Conservation (phyloP, 1,284 basidiomycete genomes). For the Golubevia sp. region DNA sequence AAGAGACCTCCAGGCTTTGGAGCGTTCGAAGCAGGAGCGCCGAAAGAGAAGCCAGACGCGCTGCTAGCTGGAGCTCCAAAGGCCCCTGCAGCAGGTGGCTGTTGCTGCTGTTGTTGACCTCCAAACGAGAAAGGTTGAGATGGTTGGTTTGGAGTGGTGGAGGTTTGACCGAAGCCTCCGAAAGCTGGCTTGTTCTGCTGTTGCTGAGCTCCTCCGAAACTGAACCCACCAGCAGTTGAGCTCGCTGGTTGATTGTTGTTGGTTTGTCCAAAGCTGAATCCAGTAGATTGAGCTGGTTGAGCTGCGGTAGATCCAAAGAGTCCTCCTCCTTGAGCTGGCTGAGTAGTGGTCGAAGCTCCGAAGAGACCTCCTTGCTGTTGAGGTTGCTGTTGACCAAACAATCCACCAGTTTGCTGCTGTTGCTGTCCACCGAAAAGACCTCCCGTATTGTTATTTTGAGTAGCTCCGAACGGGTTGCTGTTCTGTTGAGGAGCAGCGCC, state of each 20-base stretch:
- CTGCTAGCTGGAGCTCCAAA: slow-evolving; percentile 4
- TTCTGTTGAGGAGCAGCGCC: slow-evolving; percentile 37
- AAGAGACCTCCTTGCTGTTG: slow-evolving; percentile 61
- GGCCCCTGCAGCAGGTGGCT: slow-evolving; percentile 57
- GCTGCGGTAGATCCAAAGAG: slow-evolving; percentile 59
- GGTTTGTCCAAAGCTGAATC: slow-evolving; percentile 34
- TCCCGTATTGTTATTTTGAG: slow-evolving; percentile 22
- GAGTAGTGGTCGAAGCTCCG: slow-evolving; percentile 44
- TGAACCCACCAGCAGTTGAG: background rate
- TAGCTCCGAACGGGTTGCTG: slow-evolving; percentile 2
- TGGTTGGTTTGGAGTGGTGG: slow-evolving; percentile 29
- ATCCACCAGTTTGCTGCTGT: slow-evolving; percentile 55
- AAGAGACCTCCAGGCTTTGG: slow-evolving; percentile 65
- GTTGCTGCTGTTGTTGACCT: slow-evolving; percentile 46
- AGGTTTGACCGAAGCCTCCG: slow-evolving; percentile 21
- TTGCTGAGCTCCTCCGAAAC: slow-evolving; percentile 3
- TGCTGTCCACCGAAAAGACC: slow-evolving; percentile 61
- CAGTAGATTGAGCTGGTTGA: slow-evolving; percentile 38
- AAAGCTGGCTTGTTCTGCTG: slow-evolving; percentile 13
- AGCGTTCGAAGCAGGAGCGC: background rate
- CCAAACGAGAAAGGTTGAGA: slow-evolving; percentile 32
- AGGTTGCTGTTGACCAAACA: slow-evolving; percentile 59
- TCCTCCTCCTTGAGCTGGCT: slow-evolving; percentile 39
- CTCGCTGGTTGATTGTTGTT: slow-evolving; percentile 19
- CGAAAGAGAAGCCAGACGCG: too few species aligned